A percentile compares a stretch with the other conserved stretches of the same genome.
Evolutionary conservation across 805 yeast species (phyloP).

Genomic region (Ogataea ganodermae): DNA sequence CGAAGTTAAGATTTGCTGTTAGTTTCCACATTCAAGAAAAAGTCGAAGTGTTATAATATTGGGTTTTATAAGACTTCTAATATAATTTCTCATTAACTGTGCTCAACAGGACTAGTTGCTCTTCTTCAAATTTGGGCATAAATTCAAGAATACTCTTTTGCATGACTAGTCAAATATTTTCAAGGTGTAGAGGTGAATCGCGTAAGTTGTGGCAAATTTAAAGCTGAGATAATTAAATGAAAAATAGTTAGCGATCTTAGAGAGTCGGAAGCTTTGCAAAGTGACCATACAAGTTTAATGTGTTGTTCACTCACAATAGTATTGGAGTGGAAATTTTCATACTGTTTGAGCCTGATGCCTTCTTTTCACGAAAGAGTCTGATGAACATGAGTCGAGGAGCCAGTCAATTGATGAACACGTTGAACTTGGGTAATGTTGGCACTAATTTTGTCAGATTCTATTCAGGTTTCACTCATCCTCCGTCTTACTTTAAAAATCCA

Average conservation of each 20-base stretch:
- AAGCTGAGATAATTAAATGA: not conserved
- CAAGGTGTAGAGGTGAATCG: constrained; percentile 2
- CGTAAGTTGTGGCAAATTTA: not conserved
- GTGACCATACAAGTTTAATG: not conserved
- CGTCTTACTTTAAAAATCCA: constrained; percentile 28
- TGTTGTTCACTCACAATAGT: not conserved
- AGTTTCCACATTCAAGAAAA: constrained; percentile 6
- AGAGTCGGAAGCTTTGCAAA: not conserved
- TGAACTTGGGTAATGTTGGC: too few species aligned
- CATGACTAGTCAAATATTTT: too few species aligned
- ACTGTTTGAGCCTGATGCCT: not conserved
- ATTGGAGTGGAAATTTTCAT: not conserved
- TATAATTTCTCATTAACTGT: constrained; percentile 11
- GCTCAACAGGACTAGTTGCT: constrained; percentile 3
- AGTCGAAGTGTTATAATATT: constrained; percentile 6
- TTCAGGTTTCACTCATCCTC: constrained; percentile 17
- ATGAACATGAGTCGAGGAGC: constrained; percentile 1
- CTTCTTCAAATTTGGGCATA: too few species aligned
- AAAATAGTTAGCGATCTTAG: not conserved
- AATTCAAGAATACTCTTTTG: too few species aligned
- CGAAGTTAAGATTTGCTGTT: constrained; percentile 7
- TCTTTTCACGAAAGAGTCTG: too few species aligned
- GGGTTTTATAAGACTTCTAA: constrained; percentile 10
- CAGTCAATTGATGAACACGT: not conserved
- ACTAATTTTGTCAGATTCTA: constrained; percentile 1